phyloP scores from a whole-genome alignment of 306 rosid species.

The Albizia julibrissin region DNA sequence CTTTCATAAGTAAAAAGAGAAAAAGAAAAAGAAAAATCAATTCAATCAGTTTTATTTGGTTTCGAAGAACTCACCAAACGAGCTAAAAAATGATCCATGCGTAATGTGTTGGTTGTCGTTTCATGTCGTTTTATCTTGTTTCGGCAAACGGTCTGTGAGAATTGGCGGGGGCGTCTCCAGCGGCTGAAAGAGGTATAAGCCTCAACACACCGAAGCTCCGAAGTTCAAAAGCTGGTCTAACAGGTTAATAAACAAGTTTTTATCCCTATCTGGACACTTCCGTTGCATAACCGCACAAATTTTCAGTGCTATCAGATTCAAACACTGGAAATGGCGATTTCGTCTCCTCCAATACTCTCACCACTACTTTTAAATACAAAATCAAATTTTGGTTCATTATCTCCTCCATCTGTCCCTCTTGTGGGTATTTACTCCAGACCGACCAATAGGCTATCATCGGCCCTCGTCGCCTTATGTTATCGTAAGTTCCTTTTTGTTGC shows the following conservation, averaged over 20 bases:
- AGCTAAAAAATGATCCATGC: background rate
- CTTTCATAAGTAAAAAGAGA: background rate
- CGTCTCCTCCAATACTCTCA: constrained; percentile 37
- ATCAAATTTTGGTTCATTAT: constrained; percentile 35
- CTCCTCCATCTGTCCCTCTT: constrained; percentile 35
- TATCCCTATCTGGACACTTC: background rate
- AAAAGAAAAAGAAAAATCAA: too few relatives aligned
- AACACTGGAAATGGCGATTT: constrained; percentile 34
- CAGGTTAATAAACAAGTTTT: background rate
- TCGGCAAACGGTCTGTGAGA: background rate
- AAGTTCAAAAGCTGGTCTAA: background rate
- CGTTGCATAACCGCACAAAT: background rate
- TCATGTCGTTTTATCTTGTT: background rate
- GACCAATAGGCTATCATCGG: constrained; percentile 35
- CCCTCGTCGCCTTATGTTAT: constrained; percentile 39
- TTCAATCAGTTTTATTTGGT: too few relatives aligned
- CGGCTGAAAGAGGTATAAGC: background rate
- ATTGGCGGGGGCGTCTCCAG: background rate
- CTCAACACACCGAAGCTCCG: background rate
- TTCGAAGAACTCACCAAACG: background rate
- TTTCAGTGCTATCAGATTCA: background rate
- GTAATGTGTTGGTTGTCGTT: background rate
- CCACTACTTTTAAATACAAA: constrained; percentile 42
- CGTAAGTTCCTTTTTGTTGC: constrained; percentile 41
- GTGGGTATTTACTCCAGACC: constrained; percentile 37